These are phyloP conservation scores for Cenchrus americanus DNA, from an alignment of 176 grass and related monocot species.

Conservation along the genomic window DNA sequence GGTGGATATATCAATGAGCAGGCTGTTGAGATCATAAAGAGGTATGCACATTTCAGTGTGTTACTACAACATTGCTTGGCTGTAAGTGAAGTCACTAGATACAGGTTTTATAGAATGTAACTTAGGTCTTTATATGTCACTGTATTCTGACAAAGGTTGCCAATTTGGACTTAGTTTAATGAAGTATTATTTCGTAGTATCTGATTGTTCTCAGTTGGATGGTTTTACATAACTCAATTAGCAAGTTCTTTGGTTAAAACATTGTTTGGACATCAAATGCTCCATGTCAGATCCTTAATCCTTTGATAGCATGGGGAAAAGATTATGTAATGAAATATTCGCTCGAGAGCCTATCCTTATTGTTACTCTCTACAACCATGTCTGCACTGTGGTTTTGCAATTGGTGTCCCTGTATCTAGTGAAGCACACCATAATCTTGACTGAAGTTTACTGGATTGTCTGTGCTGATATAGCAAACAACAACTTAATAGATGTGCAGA, in stretches of 20 bases:
- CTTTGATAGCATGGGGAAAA: not conserved
- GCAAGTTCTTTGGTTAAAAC: not conserved
- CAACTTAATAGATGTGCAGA: not conserved
- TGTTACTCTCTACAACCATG: not conserved
- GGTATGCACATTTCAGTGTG: conserved; percentile 45
- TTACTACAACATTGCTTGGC: not conserved
- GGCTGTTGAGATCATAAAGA: conserved; percentile 94
- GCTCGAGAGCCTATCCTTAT: not conserved
- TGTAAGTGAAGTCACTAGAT: conserved; percentile 3
- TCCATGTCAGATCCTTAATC: conserved; percentile 11
- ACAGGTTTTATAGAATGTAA: not conserved
- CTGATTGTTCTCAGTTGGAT: conserved; percentile 26
- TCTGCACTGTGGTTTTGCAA: not conserved
- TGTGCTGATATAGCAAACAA: too few species aligned
- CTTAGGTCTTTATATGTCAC: not conserved
- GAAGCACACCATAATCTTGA: conserved; percentile 4
- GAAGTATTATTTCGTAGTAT: conserved; percentile 19
- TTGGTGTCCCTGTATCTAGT: not conserved
- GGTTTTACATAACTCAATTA: not conserved
- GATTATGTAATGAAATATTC: not conserved
- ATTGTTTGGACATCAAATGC: not conserved
- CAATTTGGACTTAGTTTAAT: not conserved
- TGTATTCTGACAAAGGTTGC: not conserved
- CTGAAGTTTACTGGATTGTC: not conserved
- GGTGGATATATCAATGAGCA: conserved; percentile 96